Conservation (phyloP, 352 stramenopile species). For the Globisporangium echinulatum region DNA sequence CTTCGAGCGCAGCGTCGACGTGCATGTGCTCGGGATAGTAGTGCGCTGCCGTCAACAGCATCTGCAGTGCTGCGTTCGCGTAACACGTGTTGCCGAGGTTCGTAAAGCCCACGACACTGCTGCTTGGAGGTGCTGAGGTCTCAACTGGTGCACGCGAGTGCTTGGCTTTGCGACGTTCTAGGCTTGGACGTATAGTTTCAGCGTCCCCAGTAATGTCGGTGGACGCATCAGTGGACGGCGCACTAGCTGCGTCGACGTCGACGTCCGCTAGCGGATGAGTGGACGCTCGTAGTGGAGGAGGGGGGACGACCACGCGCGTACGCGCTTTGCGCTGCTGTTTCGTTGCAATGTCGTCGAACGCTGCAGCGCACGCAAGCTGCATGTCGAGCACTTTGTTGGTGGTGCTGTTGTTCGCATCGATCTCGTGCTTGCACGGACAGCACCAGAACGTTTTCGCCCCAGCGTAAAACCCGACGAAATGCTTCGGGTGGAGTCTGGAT, state of each 20-base stretch:
- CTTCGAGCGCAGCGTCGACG: slow-evolving; percentile 37
- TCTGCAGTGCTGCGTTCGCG: slow-evolving; percentile 88
- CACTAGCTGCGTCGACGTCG: neutral
- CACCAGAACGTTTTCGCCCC: slow-evolving; percentile 52
- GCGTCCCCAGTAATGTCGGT: neutral
- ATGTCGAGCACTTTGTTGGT: slow-evolving; percentile 24
- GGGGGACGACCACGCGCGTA: slow-evolving; percentile 1
- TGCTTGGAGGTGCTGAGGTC: slow-evolving; percentile 5
- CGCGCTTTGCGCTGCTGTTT: slow-evolving; percentile 41
- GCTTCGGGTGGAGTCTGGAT: slow-evolving; percentile 38
- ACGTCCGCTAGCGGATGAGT: neutral
- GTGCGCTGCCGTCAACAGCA: slow-evolving; percentile 86
- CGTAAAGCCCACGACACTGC: slow-evolving; percentile 54
- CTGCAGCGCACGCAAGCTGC: slow-evolving; percentile 26
- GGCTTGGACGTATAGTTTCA: neutral
- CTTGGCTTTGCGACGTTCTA: neutral
- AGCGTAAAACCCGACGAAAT: slow-evolving; percentile 50
- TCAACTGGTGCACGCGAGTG: neutral
- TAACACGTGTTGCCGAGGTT: slow-evolving; percentile 95
- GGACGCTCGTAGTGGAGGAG: neutral
- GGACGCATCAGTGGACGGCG: too few species aligned
- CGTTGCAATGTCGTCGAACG: slow-evolving; percentile 38
- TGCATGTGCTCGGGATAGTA: slow-evolving; percentile 53
- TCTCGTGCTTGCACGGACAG: slow-evolving; percentile 40
- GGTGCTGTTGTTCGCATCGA: slow-evolving; percentile 22